Conservation (phyloP, 2,329 filamentous ascomycete species). For the Phialemonium atrogriseum region DNA sequence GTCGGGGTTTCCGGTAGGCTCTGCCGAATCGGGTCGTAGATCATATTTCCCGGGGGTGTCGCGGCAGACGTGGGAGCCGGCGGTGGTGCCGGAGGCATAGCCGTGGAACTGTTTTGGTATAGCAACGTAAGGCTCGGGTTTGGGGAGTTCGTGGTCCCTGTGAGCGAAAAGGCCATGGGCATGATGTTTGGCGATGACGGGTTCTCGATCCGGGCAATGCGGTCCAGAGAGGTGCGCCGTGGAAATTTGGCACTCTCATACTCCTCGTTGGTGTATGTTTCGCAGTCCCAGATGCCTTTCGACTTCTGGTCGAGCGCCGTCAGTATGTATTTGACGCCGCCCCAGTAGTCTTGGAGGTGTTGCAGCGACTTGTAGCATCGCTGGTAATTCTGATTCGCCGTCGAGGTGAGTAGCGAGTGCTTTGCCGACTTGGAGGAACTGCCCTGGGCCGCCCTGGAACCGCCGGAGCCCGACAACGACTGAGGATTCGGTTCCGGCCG, state of each 20-base stretch:
- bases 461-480: conserved; percentile 1
- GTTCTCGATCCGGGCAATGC: conserved; percentile 35
- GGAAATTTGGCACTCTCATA: conserved; percentile 61
- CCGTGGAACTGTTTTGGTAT: conserved; percentile 49
- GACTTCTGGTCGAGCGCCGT: conserved; percentile 82
- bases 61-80: conserved; percentile 28
- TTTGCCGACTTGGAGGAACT: conserved; percentile 36
- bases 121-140: conserved; percentile 76
- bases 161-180: conserved; percentile 76
- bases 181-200: conserved; percentile 41
- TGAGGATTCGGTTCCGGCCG: conserved; percentile 18
- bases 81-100: conserved; percentile 7
- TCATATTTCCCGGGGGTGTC: conserved; percentile 49
- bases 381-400: conserved; percentile 81
- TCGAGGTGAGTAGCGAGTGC: conserved; percentile 69
- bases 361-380: conserved; percentile 77
- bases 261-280: conserved; percentile 62
- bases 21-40: conserved; percentile 51
- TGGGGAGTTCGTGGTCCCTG: conserved; percentile 77
- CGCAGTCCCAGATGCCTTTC: conserved; percentile 75
- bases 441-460: conserved; percentile 5
- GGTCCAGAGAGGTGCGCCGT: conserved; percentile 33
- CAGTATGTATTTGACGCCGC: conserved; percentile 77
- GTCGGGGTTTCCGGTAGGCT: conserved; percentile 39
- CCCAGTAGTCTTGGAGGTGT: conserved; percentile 78